Evolutionary conservation across 2,329 filamentous ascomycete species (phyloP).

Genomic region (Elsinoe australis): DNA sequence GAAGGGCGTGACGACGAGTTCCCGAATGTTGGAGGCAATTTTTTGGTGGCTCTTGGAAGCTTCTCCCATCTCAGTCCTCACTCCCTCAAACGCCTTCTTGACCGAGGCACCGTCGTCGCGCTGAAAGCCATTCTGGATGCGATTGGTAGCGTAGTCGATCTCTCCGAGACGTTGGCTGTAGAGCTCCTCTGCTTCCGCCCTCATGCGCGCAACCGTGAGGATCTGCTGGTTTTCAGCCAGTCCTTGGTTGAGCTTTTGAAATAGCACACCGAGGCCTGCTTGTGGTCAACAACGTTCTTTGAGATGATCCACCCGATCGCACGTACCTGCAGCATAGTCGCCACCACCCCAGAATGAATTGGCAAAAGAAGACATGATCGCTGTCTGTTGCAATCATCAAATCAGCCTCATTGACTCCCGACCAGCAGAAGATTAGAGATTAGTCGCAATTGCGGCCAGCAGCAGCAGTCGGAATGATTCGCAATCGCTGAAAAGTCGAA

Average conservation of each 20-base stretch:
- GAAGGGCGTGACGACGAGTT: conserved; percentile 91
- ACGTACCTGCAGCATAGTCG: conserved; percentile 18
- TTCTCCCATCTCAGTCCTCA: conserved; percentile 86
- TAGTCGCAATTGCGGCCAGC: conserved; percentile 1
- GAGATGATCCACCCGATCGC: no score
- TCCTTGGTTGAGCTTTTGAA: conserved; percentile 93
- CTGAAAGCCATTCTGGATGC: conserved; percentile 72
- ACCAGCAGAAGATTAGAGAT: conserved; percentile 2
- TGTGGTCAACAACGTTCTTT: no score
- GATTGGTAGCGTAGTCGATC: conserved; percentile 75
- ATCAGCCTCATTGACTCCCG: neutral
- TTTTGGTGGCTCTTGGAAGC: conserved; percentile 85
- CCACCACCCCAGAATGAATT: conserved; percentile 18
- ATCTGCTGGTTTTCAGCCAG: conserved; percentile 93
- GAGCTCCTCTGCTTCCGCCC: conserved; percentile 87
- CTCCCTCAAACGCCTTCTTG: conserved; percentile 92
- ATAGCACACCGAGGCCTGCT: conserved; percentile 78
- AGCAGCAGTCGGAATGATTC: neutral
- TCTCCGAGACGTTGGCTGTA: conserved; percentile 76
- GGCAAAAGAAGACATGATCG: conserved; percentile 14
- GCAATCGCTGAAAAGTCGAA: neutral
- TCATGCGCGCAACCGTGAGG: conserved; percentile 81
- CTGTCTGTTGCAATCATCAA: neutral
- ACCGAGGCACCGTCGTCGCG: conserved; percentile 93
- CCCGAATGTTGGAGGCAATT: conserved; percentile 91